Evolutionary conservation across 2,329 filamentous ascomycete genomes (phyloP).

Genomic region (Fusarium sp.): DNA sequence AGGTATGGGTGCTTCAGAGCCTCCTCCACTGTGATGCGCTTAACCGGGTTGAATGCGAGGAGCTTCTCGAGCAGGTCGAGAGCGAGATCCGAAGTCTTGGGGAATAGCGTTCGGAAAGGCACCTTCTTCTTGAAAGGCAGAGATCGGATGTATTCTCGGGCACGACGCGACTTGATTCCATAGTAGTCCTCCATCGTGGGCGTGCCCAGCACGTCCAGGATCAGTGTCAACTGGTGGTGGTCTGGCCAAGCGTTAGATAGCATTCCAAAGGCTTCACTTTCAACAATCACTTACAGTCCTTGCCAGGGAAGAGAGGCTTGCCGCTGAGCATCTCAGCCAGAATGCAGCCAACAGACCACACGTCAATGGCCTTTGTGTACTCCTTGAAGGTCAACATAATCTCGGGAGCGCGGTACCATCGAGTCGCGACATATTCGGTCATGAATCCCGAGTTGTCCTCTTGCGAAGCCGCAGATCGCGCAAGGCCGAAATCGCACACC

Average conservation of each 20-base stretch:
- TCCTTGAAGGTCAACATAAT: constrained; percentile 99
- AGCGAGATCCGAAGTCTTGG: constrained; percentile 97
- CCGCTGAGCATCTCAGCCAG: constrained; percentile 98
- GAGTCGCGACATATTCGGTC: constrained; percentile 99
- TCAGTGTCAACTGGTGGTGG: constrained; percentile 96
- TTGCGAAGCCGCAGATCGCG: constrained; percentile 92
- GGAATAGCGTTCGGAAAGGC: constrained; percentile 94
- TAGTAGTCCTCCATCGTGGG: constrained; percentile 99
- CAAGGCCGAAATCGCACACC: constrained; percentile 97
- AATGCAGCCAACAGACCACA: constrained; percentile 99
- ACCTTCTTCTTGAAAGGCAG: constrained; percentile 99
- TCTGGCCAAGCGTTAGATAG: constrained; percentile 61
- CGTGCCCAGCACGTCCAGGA: constrained; percentile 95
- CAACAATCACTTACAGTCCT: constrained; percentile 77
- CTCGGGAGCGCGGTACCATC: constrained; percentile 98
- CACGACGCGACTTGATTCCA: constrained; percentile 97
- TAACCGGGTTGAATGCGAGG: constrained; percentile 96
- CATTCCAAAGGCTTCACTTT: neutral
- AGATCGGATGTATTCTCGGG: constrained; percentile 96
- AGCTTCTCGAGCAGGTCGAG: constrained; percentile 95
- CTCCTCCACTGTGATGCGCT: constrained; percentile 98
- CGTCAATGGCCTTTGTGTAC: constrained; percentile 99
- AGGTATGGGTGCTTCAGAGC: constrained; percentile 97
- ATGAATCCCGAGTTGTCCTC: constrained; percentile 99
- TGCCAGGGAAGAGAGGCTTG: constrained; percentile 97